A percentile compares a stretch with the other conserved stretches of the same genome.
phyloP scores from a whole-genome alignment of 257 asterid genomes.

The Solanum virginianum region DNA sequence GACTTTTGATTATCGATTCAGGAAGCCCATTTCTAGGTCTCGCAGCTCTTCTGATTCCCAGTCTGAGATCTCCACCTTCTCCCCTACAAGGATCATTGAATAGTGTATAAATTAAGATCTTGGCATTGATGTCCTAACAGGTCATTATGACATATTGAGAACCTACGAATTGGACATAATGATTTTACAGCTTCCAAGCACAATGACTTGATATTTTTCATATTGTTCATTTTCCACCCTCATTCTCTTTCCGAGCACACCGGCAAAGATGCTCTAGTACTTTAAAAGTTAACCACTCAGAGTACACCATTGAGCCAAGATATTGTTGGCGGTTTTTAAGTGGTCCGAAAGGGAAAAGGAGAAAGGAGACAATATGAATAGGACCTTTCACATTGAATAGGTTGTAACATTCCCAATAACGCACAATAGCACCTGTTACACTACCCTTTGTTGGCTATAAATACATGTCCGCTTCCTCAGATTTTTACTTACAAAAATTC shows the following conservation, averaged over 20 bases:
- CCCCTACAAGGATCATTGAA: slow-evolving; percentile 36
- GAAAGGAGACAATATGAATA: background rate
- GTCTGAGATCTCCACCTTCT: slow-evolving; percentile 68
- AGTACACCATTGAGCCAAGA: background rate
- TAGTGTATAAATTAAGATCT: background rate
- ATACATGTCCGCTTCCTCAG: background rate
- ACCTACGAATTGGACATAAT: background rate
- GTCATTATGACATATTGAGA: background rate
- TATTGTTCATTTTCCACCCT: background rate
- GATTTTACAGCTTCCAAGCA: background rate
- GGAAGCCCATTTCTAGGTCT: slow-evolving; percentile 83
- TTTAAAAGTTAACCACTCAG: background rate
- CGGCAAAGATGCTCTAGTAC: background rate
- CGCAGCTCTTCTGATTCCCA: slow-evolving; percentile 95
- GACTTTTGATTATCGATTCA: slow-evolving; percentile 67
- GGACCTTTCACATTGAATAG: background rate
- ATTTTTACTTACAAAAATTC: background rate
- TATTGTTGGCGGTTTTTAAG: background rate
- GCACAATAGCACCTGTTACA: background rate
- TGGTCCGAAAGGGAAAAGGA: background rate
- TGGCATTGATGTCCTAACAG: background rate
- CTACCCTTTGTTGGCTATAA: background rate
- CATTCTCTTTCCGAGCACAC: background rate
- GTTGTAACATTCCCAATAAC: background rate
- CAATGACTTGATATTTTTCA: background rate